Percentiles rank a stretch among this genome's conserved stretches.
These are phyloP conservation scores for Psilocybe tampanensis DNA, from an alignment of 768 basidiomycete genomes.

Conservation along the genomic window DNA sequence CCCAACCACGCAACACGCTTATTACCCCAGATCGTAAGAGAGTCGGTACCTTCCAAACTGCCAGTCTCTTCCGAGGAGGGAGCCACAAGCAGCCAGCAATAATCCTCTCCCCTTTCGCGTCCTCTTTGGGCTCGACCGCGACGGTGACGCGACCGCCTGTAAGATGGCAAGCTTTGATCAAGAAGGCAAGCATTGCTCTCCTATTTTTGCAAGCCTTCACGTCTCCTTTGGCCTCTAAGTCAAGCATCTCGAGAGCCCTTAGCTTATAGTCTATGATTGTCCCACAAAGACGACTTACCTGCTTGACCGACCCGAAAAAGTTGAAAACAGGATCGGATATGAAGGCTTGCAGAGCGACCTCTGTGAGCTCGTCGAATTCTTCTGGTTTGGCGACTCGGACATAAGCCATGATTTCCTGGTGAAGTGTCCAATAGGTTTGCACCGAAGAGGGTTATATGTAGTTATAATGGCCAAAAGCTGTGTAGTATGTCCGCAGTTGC, in stretches of 20 bases:
- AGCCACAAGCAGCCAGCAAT: conserved; percentile 28
- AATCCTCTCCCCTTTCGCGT: conserved; percentile 18
- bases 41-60: conserved; percentile 21
- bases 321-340: conserved; percentile 29
- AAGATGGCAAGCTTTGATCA: conserved; percentile 20
- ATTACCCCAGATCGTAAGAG: conserved; percentile 21
- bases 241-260: conserved; percentile 16
- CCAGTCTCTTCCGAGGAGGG: conserved; percentile 26
- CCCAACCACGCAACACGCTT: conserved; percentile 22
- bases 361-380: conserved; percentile 25
- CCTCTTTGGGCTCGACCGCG: conserved; percentile 17
- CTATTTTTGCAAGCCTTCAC: conserved; percentile 14
- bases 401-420: not conserved
- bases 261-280: not conserved
- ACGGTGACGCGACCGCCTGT: conserved; percentile 30
- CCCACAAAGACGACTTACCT: conserved; percentile 16
- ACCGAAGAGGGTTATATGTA: not conserved
- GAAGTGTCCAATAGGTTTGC: not conserved
- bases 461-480: no score
- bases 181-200: conserved; percentile 18
- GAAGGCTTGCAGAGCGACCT: conserved; percentile 25
- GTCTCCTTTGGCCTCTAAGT: conserved; percentile 8
- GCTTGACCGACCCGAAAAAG: conserved; percentile 26
- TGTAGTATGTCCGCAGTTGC: no score
- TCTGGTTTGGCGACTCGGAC: conserved; percentile 22